Conservation (phyloP, 2,329 filamentous ascomycete species). For the Diaporthe sp. region DNA sequence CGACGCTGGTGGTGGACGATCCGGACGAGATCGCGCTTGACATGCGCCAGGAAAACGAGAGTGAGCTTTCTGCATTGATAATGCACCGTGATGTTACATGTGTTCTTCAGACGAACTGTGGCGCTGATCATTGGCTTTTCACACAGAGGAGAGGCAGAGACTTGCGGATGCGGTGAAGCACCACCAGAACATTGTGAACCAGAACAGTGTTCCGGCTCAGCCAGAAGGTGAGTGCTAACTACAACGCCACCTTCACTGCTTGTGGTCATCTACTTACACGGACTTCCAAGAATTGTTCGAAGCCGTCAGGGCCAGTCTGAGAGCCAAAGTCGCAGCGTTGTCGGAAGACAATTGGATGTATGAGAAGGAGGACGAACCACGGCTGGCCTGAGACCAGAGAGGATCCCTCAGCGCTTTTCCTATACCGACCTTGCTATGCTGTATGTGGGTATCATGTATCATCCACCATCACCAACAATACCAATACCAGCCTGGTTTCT, state of each 20-base stretch:
- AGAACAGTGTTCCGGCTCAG: constrained; percentile 69
- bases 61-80: constrained; percentile 49
- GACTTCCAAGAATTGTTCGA: constrained; percentile 72
- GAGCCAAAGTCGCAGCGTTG: constrained; percentile 78
- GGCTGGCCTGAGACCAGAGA: constrained; percentile 39
- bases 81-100: neutral
- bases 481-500: constrained; percentile 9
- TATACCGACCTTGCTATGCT: constrained; percentile 30
- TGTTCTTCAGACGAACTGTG: neutral
- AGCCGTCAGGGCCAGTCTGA: constrained; percentile 76
- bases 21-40: constrained; percentile 68
- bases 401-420: neutral
- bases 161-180: constrained; percentile 72
- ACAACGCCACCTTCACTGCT: neutral
- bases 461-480: constrained; percentile 16
- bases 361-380: constrained; percentile 72
- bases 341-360: constrained; percentile 95
- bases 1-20: constrained; percentile 65
- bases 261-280: constrained; percentile 34
- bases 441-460: constrained; percentile 29
- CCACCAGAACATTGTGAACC: constrained; percentile 63
- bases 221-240: constrained; percentile 68
- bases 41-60: constrained; percentile 69
- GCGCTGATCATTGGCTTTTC: constrained; percentile 9
- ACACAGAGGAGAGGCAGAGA: constrained; percentile 68